These are phyloP conservation scores for Aureobasidium mangrovei DNA, from an alignment of 2,329 filamentous ascomycete genomes.

Conservation along the genomic window DNA sequence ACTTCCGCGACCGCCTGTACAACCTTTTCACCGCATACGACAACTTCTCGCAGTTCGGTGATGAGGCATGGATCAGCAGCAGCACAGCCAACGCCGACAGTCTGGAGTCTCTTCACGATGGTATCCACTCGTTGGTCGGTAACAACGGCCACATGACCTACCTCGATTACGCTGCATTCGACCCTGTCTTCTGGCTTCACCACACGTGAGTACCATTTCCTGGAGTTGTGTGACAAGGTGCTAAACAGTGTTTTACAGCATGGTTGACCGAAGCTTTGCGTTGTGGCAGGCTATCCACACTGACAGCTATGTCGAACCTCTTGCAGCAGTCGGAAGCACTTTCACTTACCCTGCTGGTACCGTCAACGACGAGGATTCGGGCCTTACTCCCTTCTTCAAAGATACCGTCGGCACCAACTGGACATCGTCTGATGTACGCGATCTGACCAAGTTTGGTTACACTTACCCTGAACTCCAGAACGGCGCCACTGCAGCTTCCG, in stretches of 20 bases:
- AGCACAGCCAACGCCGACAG: slow-evolving; percentile 48
- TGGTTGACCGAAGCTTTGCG: slow-evolving; percentile 65
- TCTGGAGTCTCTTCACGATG: slow-evolving; percentile 40
- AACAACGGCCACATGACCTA: slow-evolving; percentile 59
- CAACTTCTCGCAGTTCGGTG: slow-evolving; percentile 61
- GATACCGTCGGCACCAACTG: slow-evolving; percentile 53
- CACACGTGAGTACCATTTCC: slow-evolving; percentile 34
- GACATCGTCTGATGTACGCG: slow-evolving; percentile 55
- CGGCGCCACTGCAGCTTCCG: slow-evolving; percentile 32
- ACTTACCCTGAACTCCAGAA: slow-evolving; percentile 59
- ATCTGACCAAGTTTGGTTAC: slow-evolving; percentile 58
- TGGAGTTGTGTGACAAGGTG: slow-evolving; percentile 20
- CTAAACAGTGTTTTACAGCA: slow-evolving; percentile 26
- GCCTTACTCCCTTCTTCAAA: slow-evolving; percentile 59
- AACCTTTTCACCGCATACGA: slow-evolving; percentile 59
- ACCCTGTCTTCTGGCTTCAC: slow-evolving; percentile 71
- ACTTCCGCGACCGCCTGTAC: slow-evolving; percentile 54
- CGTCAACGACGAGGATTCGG: slow-evolving; percentile 27
- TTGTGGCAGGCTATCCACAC: slow-evolving; percentile 72
- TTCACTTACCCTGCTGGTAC: slow-evolving; percentile 51
- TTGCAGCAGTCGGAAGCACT: slow-evolving; percentile 44
- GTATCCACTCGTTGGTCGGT: slow-evolving; percentile 46
- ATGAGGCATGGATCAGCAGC: slow-evolving; percentile 50
- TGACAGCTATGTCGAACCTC: slow-evolving; percentile 54
- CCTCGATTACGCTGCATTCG: slow-evolving; percentile 65